These are phyloP conservation scores for Metarhizium rileyi DNA, from an alignment of 2,329 filamentous ascomycete genomes.

Conservation along the genomic window DNA sequence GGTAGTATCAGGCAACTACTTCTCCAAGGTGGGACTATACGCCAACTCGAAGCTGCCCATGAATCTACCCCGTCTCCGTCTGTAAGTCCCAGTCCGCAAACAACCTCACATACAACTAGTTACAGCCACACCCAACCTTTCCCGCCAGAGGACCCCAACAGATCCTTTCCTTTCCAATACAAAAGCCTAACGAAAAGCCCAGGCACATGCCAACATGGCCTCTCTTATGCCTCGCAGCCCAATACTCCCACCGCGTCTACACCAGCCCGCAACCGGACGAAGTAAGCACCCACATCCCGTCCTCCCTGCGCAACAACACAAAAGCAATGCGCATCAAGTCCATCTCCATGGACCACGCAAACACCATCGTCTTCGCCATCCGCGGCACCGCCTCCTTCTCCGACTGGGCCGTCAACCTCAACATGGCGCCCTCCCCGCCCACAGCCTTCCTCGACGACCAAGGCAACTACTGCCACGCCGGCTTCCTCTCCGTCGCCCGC, in stretches of 20 bases:
- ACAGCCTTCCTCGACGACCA: slow-evolving; percentile 65
- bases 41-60: slow-evolving; percentile 65
- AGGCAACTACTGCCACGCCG: slow-evolving; percentile 69
- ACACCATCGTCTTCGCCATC: slow-evolving; percentile 75
- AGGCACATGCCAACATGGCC: slow-evolving; percentile 68
- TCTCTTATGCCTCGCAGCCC: slow-evolving; percentile 67
- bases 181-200: background rate
- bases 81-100: slow-evolving; percentile 36
- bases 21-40: slow-evolving; percentile 70
- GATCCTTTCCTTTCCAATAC: background rate
- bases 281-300: slow-evolving; percentile 57
- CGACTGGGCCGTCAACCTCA: slow-evolving; percentile 81
- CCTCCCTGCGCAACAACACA: slow-evolving; percentile 63
- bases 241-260: slow-evolving; percentile 70
- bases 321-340: slow-evolving; percentile 83
- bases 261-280: slow-evolving; percentile 52
- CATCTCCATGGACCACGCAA: slow-evolving; percentile 65
- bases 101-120: no score
- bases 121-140: no score
- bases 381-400: slow-evolving; percentile 70
- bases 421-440: slow-evolving; percentile 56
- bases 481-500: slow-evolving; percentile 66
- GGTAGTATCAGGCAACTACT: slow-evolving; percentile 43
- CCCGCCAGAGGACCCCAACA: no score
- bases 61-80: slow-evolving; percentile 54